These are phyloP conservation scores for Flaveria robusta DNA, from an alignment of 129 eudicot genomes.

Conservation along the genomic window DNA sequence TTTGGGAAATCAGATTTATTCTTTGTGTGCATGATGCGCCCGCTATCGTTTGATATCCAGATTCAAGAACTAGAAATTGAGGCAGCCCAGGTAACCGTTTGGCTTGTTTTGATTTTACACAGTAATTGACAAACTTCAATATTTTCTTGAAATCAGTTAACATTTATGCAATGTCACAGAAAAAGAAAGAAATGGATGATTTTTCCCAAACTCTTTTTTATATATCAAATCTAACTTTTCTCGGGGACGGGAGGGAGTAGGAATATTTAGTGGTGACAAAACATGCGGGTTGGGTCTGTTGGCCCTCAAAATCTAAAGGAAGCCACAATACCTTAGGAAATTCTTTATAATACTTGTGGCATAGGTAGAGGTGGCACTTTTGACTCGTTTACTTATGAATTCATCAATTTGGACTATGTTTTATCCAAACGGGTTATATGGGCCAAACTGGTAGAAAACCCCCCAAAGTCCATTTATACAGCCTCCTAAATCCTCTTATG, in stretches of 20 bases:
- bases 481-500: neutral
- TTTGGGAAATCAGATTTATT: constrained; percentile 69
- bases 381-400: neutral
- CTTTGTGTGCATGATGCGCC: constrained; percentile 70
- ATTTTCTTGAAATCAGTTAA: neutral
- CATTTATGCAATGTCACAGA: neutral
- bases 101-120: neutral
- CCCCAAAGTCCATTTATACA: neutral
- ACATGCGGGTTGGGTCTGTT: neutral
- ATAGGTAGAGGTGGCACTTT: neutral
- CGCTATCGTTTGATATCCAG: constrained; percentile 58
- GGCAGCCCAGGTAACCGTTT: constrained; percentile 61
- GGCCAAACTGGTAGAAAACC: neutral
- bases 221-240: neutral
- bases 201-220: neutral
- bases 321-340: neutral
- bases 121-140: neutral
- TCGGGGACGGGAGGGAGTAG: neutral
- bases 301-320: neutral
- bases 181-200: neutral
- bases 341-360: neutral
- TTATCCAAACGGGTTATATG: neutral
- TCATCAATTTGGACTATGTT: neutral
- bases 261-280: neutral
- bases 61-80: constrained; percentile 72